Base-by-base conservation (phyloP, 306 rosid species). In the Prosopis cineraria region DNA sequence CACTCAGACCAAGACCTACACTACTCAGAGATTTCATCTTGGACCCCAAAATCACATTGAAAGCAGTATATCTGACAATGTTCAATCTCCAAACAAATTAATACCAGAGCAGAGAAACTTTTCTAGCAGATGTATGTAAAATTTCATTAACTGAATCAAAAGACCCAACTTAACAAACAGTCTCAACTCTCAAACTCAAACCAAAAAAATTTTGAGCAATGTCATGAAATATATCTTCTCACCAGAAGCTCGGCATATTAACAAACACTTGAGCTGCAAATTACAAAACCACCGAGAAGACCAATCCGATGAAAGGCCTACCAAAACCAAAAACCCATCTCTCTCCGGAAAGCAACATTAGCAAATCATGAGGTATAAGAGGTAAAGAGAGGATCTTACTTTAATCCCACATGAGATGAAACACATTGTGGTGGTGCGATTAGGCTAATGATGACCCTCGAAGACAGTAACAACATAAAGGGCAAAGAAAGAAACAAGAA, bases 1-100 rank as follows among this genome's bases (percentile, higher is more conserved):
- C 90, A 76, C 99, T 92, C 39, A 95, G 72, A 81, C 97, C 99
- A 83, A 95, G 91, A 37, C 99, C 99, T 81, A 95, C 90, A 87
- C 93, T 85, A 84, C 97, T 95, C 89, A 95, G 87, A 67, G 89
- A 93, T 88, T 91, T 93, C 99, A 95, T 95, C 87, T 71, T 83
- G 6, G 4, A 33, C 81, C 67, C 73, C 68, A 88, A 85, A 37
- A 88, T 84, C 86, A 83, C 89, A 88, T 86, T 62, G 83, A 84
- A 81, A 80, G 55, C 81, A 45, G 48, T 85, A 72, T 2, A 75
- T 72, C 37, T 70, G 7, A 31, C 9, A 7, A 76, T 70, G 67
- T 40, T 30, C 78, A 75, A 50, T 30, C 67, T 48, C 72, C 58
- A 50, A 68, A 72, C 17, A 37, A 33, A 74, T 14, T 17, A 55